Base-by-base conservation (phyloP, 164 flowering plant genomes). In the Sextonia rubra region DNA sequence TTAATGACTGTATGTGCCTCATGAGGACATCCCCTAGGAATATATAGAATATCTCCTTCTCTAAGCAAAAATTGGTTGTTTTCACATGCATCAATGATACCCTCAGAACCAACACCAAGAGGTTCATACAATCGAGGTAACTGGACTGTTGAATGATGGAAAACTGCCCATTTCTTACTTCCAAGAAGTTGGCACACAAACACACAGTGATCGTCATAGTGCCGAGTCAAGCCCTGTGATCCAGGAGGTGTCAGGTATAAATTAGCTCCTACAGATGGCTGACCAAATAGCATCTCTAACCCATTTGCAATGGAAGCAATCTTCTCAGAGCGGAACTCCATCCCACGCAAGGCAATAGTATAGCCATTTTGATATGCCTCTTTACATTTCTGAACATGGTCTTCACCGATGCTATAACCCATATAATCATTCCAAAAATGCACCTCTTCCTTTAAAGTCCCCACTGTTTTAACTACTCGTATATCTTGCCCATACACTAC, bases 201-300 rank as follows among this genome's bases (percentile, higher is more conserved):
- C 15, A 91, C 93, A 76, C 97, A 91, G 70, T 90, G 97, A 52
- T 91, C 97, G 82, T 91, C 97, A 77, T 75, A 85, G 75, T 91
- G 97, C 55, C 86, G 70, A 72, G 90, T 83, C 79, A 91, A 81
- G 15, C 97, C 97, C 80, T 91, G 97, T 72, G 93, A 84, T 74
- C 80, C 72, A 65, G 89, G 88, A 52, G 94, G 97, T 52, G 97
- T 90, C 72, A 91, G 77, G 80, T 91, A 91, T 48, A 89, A 30
- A 76, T 91, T 91, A 60, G 82, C 90, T 56, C 97, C 97, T 47
- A 82, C 86, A 65, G 97, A 88, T 24, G 91, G 97, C 80, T 87
- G 94, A 77, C 97, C 94, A 81, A 90, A 88, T 55, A 91, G 60
- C 73, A 74, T 77, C 11, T 90, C 94, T 23, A 91, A 76, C 32